Base-by-base conservation (phyloP, 768 basidiomycete species). In the Cubamyces lactineus region DNA sequence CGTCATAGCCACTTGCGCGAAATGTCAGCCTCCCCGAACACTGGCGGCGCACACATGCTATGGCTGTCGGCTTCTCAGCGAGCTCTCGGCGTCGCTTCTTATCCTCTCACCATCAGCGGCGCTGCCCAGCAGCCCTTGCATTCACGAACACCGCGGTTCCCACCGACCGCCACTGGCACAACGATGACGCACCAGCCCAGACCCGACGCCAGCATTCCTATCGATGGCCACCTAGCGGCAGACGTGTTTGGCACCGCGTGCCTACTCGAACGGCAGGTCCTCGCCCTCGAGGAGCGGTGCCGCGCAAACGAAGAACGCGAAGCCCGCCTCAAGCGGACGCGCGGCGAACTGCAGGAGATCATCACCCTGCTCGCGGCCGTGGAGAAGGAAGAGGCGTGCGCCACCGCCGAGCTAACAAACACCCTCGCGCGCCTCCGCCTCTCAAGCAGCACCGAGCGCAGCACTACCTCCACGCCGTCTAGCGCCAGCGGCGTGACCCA, bases 311-410 rank as follows among this genome's bases (percentile, higher is more conserved):
- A 55, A 13, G 34, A 41, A 9, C 58, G 45, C 3, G 47, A 47
- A 53, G 45, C 45, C 45, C 48, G 46, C 49, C 62, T 68, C n/a
- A 48, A 26, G 46, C 42, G 30, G n/a, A 56, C 49, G 19, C 56
- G 50, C 24, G 24, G 19, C 16, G 57, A 64, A 26, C 58, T 68
- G 41, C 48, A 53, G 30, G 63, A 55, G 30, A 57, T 59, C 49
- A 53, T 66, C 30, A 38, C 49, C 54, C 16, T 52, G 15, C 42
- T 68, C 60, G 52, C 61, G 57, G 51, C 60, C 62, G 56, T 57
- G 23, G 67, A 61, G 64, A 60, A 54, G 28, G 54, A 40, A 30
- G 67, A 66, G 62, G 54, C 46, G 48, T 34, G 41, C 40, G 56
- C 53, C 47, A 66, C 64, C 48, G 43, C 48, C 39, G 62, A 59